These are phyloP conservation scores for Hemisphaericaspora lyxosophila DNA, from an alignment of 1,139 yeast species.

Conservation along the genomic window DNA sequence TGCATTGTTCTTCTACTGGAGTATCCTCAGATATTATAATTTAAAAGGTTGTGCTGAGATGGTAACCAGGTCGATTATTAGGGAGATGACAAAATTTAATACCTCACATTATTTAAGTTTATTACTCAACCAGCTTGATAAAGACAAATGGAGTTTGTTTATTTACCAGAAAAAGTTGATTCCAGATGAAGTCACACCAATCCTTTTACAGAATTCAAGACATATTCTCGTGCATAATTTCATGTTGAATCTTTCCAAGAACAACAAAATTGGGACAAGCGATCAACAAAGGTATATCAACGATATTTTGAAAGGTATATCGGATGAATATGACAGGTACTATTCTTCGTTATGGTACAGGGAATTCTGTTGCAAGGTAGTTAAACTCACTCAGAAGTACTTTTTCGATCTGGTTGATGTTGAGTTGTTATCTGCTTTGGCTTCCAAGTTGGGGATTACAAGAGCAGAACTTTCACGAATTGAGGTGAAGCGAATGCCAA, in stretches of 20 bases:
- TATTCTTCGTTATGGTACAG: constrained; percentile 25
- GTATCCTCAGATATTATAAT: constrained; percentile 24
- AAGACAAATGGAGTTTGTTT: constrained; percentile 19
- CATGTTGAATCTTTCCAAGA: constrained; percentile 21
- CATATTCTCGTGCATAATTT: constrained; percentile 21
- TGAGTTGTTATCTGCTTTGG: constrained; percentile 20
- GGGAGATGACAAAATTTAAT: constrained; percentile 26
- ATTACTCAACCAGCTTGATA: constrained; percentile 23
- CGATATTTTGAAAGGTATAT: constrained; percentile 27
- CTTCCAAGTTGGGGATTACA: constrained; percentile 33
- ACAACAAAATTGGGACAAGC: neutral
- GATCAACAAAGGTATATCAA: constrained; percentile 16
- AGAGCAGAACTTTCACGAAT: constrained; percentile 25
- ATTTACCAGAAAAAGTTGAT: constrained; percentile 17
- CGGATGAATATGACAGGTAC: constrained; percentile 29
- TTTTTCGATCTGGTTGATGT: constrained; percentile 18
- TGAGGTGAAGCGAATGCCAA: constrained; percentile 26
- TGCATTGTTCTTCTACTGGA: constrained; percentile 28
- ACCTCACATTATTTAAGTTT: constrained; percentile 26
- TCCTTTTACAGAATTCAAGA: constrained; percentile 22
- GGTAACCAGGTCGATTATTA: constrained; percentile 23
- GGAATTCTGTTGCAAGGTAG: constrained; percentile 30
- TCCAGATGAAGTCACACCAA: constrained; percentile 20
- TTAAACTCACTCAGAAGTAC: constrained; percentile 26
- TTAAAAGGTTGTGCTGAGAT: constrained; percentile 24